phyloP scores from a whole-genome alignment of 2,329 filamentous ascomycete genomes.

The Colletotrichum ledebouriae region DNA sequence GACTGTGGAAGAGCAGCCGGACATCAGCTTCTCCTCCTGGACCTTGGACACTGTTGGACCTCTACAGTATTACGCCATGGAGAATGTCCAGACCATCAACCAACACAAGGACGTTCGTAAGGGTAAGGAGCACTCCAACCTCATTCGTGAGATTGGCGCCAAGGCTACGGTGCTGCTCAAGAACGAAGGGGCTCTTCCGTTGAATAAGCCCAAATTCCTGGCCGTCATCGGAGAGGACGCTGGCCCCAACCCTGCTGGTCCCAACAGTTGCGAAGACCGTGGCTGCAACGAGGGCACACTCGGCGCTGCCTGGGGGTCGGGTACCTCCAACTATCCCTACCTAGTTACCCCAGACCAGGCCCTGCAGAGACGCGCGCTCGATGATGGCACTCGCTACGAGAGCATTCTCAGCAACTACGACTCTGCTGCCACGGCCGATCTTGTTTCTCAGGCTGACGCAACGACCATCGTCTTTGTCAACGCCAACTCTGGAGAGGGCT shows the following conservation, averaged over 20 bases:
- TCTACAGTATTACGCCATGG: slow-evolving; percentile 71
- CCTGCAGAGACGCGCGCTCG: slow-evolving; percentile 72
- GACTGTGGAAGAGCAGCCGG: slow-evolving; percentile 59
- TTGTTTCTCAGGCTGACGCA: slow-evolving; percentile 74
- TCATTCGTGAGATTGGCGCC: slow-evolving; percentile 83
- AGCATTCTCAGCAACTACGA: slow-evolving; percentile 76
- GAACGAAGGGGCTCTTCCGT: slow-evolving; percentile 81
- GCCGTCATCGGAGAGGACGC: slow-evolving; percentile 88
- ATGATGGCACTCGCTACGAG: slow-evolving; percentile 72
- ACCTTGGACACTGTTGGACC: slow-evolving; percentile 81
- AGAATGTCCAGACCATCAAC: slow-evolving; percentile 78
- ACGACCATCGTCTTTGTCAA: slow-evolving; percentile 92
- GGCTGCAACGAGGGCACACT: slow-evolving; percentile 72
- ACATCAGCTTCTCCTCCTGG: slow-evolving; percentile 92
- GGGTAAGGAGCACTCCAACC: slow-evolving; percentile 70
- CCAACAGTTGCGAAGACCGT: slow-evolving; percentile 83
- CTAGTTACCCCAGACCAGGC: slow-evolving; percentile 80
- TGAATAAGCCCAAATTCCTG: slow-evolving; percentile 82
- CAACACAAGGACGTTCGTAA: slow-evolving; percentile 86
- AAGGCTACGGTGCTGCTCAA: slow-evolving; percentile 91
- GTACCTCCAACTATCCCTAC: slow-evolving; percentile 81
- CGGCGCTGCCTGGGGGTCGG: slow-evolving; percentile 85
- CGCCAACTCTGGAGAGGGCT: slow-evolving; percentile 88
- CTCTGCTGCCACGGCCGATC: slow-evolving; percentile 69
- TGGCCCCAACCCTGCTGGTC: slow-evolving; percentile 78